These are phyloP conservation scores for Starmerella bacillaris DNA, from an alignment of 805 yeast genomes.

Conservation along the genomic window DNA sequence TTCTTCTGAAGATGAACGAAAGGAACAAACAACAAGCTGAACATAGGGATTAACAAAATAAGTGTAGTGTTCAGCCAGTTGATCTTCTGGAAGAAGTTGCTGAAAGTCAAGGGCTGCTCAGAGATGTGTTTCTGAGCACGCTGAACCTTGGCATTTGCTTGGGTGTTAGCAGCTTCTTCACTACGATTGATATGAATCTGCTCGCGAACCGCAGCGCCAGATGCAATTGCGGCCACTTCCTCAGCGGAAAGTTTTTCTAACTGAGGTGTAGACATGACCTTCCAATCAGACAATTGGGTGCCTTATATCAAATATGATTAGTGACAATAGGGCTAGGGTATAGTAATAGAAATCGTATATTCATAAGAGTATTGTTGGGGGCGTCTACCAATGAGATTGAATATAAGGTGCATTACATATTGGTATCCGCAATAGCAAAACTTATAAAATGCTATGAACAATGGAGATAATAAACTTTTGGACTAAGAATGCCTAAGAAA, in stretches of 20 bases:
- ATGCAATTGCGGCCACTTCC: slow-evolving; percentile 23
- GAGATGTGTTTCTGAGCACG: slow-evolving; percentile 33
- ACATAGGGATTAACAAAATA: slow-evolving; percentile 38
- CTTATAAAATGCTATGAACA: too few species aligned
- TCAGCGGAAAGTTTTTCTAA: slow-evolving; percentile 19
- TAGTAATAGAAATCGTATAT: background rate
- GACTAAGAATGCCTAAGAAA: too few species aligned
- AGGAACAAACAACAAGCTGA: slow-evolving; percentile 29
- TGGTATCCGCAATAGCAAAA: too few species aligned
- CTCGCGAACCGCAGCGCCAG: slow-evolving; percentile 19
- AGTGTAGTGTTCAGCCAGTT: slow-evolving; percentile 55
- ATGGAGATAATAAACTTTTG: too few species aligned
- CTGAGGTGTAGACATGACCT: slow-evolving; percentile 4
- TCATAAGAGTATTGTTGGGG: background rate
- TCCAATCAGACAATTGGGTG: background rate
- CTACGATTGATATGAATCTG: slow-evolving; percentile 19
- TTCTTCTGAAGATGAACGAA: slow-evolving; percentile 30
- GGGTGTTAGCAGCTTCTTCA: slow-evolving; percentile 7
- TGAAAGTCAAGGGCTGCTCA: slow-evolving; percentile 57
- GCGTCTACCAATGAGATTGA: background rate
- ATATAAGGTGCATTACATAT: too few species aligned
- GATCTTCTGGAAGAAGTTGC: slow-evolving; percentile 54
- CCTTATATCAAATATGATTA: slow-evolving; percentile 2
- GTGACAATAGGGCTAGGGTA: background rate
- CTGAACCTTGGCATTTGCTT: slow-evolving; percentile 12